Conservation (phyloP, 306 rosid species). For the Gynostemma pentaphyllum region DNA sequence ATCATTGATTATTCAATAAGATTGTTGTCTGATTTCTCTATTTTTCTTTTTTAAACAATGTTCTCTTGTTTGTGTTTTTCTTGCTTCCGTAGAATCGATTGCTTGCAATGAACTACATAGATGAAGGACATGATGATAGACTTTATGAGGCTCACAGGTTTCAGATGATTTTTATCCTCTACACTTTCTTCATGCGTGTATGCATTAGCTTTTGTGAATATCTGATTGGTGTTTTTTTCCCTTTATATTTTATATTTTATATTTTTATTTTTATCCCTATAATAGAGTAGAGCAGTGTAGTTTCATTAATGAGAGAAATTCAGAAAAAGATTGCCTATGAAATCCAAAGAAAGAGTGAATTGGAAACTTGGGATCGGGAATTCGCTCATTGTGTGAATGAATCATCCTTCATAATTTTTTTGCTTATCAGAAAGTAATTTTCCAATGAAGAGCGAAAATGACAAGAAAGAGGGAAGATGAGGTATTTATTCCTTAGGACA, state of each 20-base stretch:
- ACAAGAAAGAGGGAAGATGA: too few species aligned
- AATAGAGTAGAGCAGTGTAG: background rate
- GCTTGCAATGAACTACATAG: slow-evolving; percentile 85
- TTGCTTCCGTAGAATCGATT: slow-evolving; percentile 60
- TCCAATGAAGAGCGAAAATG: too few species aligned
- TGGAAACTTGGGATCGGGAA: background rate
- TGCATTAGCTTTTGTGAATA: background rate
- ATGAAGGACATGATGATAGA: slow-evolving; percentile 74
- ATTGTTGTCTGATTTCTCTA: background rate
- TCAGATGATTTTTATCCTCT: background rate
- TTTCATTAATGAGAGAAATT: background rate
- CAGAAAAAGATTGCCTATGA: background rate
- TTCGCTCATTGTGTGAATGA: background rate
- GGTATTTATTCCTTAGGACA: too few species aligned
- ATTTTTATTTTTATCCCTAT: background rate
- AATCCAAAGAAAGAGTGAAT: background rate
- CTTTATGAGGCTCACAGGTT: slow-evolving; percentile 92
- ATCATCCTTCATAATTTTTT: too few species aligned
- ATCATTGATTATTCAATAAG: background rate
- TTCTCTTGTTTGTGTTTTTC: slow-evolving; percentile 10
- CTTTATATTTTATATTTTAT: background rate
- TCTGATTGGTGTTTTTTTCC: background rate
- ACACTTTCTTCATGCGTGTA: background rate
- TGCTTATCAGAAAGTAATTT: too few species aligned
- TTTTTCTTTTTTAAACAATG: background rate